These are phyloP conservation scores for Phycomyces blakesleeanus DNA, from an alignment of 192 early-diverging fungal species.

Conservation along the genomic window DNA sequence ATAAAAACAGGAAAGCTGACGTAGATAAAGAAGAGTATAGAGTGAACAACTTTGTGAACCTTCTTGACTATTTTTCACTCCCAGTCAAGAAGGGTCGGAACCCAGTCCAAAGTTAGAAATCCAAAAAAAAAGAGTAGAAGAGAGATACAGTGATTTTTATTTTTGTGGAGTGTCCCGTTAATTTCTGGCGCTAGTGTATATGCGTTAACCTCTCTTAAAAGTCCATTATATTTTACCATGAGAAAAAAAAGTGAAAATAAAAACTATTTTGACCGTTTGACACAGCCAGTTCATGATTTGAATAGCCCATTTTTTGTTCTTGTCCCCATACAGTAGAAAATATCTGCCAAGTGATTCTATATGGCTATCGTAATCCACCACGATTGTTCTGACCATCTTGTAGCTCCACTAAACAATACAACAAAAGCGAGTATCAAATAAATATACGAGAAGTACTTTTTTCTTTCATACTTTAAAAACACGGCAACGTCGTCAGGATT, in stretches of 20 bases:
- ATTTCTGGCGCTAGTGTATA: too few relatives aligned
- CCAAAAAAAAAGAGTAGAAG: too few relatives aligned
- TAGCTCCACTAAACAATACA: conserved; percentile 12
- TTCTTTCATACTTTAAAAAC: conserved; percentile 21
- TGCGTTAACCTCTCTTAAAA: too few relatives aligned
- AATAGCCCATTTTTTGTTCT: conserved; percentile 4
- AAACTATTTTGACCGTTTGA: conserved; percentile 12
- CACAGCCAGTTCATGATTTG: conserved; percentile 12
- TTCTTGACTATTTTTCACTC: too few relatives aligned
- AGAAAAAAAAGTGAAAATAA: background rate
- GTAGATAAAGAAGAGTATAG: too few relatives aligned
- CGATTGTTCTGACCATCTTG: conserved; percentile 9
- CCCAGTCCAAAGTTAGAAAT: too few relatives aligned
- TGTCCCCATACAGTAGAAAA: conserved; percentile 11
- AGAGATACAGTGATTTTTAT: too few relatives aligned
- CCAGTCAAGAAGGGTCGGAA: too few relatives aligned
- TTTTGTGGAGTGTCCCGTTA: too few relatives aligned
- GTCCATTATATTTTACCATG: too few relatives aligned
- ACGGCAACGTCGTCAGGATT: conserved; percentile 10
- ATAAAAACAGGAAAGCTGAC: too few relatives aligned
- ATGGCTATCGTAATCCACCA: conserved; percentile 2
- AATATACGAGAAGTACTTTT: conserved; percentile 12
- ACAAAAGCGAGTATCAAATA: conserved; percentile 20
- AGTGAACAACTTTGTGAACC: too few relatives aligned
- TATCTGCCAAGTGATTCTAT: conserved; percentile 4